Conservation (phyloP, 2,329 filamentous ascomycete genomes). For the Sphaerulina populicola region DNA sequence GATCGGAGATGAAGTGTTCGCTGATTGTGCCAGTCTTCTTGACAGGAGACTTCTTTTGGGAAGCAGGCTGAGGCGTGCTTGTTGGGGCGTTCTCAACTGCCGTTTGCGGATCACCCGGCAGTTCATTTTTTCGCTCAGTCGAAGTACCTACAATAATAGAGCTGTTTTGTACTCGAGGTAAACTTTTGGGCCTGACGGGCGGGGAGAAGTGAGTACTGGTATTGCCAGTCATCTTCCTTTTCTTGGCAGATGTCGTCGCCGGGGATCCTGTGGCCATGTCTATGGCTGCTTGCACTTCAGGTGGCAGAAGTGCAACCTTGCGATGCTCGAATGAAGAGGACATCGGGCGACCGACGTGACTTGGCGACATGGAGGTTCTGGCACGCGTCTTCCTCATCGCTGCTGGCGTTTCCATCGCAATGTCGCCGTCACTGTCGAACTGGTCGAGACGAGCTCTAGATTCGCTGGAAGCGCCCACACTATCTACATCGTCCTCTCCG, state of each 20-base stretch:
- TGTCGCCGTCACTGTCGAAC: neutral
- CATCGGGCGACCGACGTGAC: neutral
- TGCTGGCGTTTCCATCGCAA: neutral
- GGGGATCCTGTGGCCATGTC: constrained; percentile 2
- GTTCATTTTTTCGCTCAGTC: neutral
- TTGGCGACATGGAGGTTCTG: neutral
- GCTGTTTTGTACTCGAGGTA: neutral
- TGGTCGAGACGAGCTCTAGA: no score
- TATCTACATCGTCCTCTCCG: neutral
- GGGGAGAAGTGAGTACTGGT: constrained; percentile 30
- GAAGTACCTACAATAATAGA: neutral
- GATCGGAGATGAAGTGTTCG: constrained; percentile 25
- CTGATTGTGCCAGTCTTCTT: constrained; percentile 23
- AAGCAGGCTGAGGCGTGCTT: neutral
- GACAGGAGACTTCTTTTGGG: neutral
- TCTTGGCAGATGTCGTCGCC: constrained; percentile 10
- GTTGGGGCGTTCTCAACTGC: neutral
- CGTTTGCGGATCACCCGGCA: neutral
- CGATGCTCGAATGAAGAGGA: neutral
- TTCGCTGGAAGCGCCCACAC: no score
- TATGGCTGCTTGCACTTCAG: constrained; percentile 8
- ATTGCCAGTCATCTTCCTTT: constrained; percentile 30
- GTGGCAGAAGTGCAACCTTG: neutral
- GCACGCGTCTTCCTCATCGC: neutral
- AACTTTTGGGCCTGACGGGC: neutral